These are phyloP conservation scores for Paramecium tetraurelia DNA, from an alignment of 73 alveolate species.

Conservation along the genomic window DNA sequence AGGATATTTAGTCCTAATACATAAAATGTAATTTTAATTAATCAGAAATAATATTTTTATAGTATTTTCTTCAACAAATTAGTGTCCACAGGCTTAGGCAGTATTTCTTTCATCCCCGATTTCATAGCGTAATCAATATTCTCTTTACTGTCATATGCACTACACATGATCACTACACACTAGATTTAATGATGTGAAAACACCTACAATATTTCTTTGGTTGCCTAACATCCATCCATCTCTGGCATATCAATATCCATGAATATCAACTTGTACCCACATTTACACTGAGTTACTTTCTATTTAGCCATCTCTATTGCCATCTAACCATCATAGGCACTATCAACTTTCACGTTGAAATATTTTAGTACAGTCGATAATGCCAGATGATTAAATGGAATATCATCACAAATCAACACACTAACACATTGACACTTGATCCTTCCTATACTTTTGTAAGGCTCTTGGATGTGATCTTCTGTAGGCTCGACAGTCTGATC, in stretches of 20 bases:
- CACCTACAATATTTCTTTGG: background rate
- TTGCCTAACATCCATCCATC: slow-evolving; percentile 43
- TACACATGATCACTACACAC: slow-evolving; percentile 22
- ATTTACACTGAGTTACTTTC: background rate
- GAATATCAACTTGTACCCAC: slow-evolving; percentile 7
- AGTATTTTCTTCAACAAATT: background rate
- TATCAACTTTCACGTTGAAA: background rate
- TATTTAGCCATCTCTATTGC: background rate
- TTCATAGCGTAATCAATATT: slow-evolving; percentile 18
- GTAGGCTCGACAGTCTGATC: background rate
- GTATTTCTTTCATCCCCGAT: background rate
- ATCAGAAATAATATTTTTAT: slow-evolving; percentile 12
- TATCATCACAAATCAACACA: slow-evolving; percentile 8
- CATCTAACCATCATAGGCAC: slow-evolving; percentile 32
- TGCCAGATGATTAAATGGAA: slow-evolving; percentile 42
- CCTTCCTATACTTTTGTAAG: background rate
- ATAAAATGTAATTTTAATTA: background rate
- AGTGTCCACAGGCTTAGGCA: background rate
- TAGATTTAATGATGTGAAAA: background rate
- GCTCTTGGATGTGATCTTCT: background rate
- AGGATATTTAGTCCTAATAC: background rate
- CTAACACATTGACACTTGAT: background rate
- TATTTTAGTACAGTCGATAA: background rate
- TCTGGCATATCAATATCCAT: slow-evolving; percentile 49
- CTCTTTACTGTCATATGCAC: slow-evolving; percentile 45